These are phyloP conservation scores for Zopfia rhizophila DNA, from an alignment of 2,329 filamentous ascomycete species.

Conservation along the genomic window DNA sequence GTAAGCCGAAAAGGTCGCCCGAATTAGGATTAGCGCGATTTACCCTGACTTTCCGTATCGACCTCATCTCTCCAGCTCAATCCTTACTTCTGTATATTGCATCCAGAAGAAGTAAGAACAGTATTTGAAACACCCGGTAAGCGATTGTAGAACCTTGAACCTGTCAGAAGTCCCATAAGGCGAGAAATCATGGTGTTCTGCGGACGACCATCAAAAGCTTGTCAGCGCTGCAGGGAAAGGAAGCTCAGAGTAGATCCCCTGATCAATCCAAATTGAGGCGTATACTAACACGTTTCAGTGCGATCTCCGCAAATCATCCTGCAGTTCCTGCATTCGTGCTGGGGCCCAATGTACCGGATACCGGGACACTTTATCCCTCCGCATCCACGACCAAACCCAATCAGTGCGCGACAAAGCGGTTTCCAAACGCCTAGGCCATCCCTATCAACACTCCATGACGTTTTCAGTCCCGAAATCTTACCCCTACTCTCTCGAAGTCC, in stretches of 20 bases:
- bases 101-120: no score
- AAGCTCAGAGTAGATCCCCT: constrained; percentile 25
- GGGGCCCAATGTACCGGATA: constrained; percentile 33
- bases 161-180: no score
- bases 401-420: constrained; percentile 26
- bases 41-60: no score
- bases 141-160: no score
- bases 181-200: constrained; percentile 17
- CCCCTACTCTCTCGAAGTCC: constrained; percentile 21
- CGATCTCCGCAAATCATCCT: constrained; percentile 32
- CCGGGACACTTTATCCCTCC: constrained; percentile 33
- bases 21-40: no score
- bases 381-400: constrained; percentile 37
- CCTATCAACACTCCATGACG: constrained; percentile 1
- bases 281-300: constrained; percentile 29
- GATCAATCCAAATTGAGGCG: not conserved
- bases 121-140: no score
- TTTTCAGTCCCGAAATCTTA: constrained; percentile 5
- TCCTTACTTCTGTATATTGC: no score
- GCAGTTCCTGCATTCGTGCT: constrained; percentile 34
- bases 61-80: no score
- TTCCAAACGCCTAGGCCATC: not conserved
- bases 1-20: no score
- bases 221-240: constrained; percentile 30
- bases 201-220: constrained; percentile 32